A percentile compares a stretch with the other conserved stretches of the same genome.
Evolutionary conservation across 2,329 filamentous ascomycete genomes (phyloP).

Genomic region (Capronia epimyces): DNA sequence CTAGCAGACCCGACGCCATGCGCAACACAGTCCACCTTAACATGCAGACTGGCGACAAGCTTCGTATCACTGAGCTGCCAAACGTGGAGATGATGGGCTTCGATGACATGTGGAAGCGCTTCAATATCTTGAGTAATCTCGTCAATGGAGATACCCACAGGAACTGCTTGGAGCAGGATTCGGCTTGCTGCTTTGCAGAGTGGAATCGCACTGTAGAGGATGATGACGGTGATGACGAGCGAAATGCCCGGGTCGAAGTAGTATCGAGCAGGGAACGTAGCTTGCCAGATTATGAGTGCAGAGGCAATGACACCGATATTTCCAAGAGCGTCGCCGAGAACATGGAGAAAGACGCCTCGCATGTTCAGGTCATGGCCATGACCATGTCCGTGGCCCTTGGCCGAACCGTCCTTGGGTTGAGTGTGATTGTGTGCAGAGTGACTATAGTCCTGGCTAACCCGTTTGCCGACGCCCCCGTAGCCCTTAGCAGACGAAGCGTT

Average conservation of each 20-base stretch:
- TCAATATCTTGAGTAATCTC: conserved; percentile 92
- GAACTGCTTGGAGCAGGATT: conserved; percentile 90
- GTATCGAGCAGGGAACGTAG: conserved; percentile 70
- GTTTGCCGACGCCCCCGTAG: conserved; percentile 24
- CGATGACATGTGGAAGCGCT: conserved; percentile 73
- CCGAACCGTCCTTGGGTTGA: conserved; percentile 58
- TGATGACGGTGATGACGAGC: conserved; percentile 80
- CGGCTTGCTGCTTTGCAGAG: conserved; percentile 54
- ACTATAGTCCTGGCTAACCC: conserved; percentile 35
- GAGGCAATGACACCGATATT: conserved; percentile 52
- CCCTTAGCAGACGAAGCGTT: conserved; percentile 29
- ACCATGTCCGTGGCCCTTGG: conserved; percentile 49
- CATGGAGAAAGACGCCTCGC: conserved; percentile 65
- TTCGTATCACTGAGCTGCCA: conserved; percentile 97
- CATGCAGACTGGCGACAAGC: conserved; percentile 85
- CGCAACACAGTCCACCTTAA: conserved; percentile 86
- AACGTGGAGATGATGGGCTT: conserved; percentile 92
- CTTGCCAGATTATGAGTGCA: conserved; percentile 86
- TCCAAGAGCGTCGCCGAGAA: conserved; percentile 47
- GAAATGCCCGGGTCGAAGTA: conserved; percentile 92
- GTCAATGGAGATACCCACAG: conserved; percentile 77
- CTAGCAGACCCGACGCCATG: conserved; percentile 68
- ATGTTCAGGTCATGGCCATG: conserved; percentile 93
- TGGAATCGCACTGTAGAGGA: conserved; percentile 50
- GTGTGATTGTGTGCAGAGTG: conserved; percentile 77